A percentile compares a stretch with the other conserved stretches of the same genome.
Evolutionary conservation across 2,329 filamentous ascomycete species (phyloP).

Genomic region (Trichoderma afroharzianum): DNA sequence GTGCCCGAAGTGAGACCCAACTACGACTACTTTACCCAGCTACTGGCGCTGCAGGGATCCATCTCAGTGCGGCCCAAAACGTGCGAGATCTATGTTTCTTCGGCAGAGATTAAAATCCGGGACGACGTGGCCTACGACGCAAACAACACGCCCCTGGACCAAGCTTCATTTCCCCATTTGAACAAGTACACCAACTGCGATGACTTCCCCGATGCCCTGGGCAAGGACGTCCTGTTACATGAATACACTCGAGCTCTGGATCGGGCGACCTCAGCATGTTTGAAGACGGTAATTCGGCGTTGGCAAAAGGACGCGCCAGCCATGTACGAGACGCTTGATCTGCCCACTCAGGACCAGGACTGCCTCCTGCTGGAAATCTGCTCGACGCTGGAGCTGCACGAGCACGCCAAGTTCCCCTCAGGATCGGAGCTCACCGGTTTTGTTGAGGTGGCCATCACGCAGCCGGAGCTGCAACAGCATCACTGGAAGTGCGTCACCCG

Average conservation of each 20-base stretch:
- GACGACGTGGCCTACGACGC: slow-evolving; percentile 45
- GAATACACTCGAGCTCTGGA: slow-evolving; percentile 55
- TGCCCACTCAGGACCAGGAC: slow-evolving; percentile 46
- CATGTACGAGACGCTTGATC: slow-evolving; percentile 50
- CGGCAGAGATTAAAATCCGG: slow-evolving; percentile 48
- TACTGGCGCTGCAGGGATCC: slow-evolving; percentile 51
- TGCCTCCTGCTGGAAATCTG: slow-evolving; percentile 61
- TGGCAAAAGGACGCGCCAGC: slow-evolving; percentile 59
- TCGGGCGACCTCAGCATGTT: slow-evolving; percentile 54
- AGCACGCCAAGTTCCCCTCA: slow-evolving; percentile 53
- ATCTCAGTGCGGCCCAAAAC: slow-evolving; percentile 55
- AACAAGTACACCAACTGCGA: slow-evolving; percentile 52
- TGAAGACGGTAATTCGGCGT: slow-evolving; percentile 49
- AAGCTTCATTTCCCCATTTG: slow-evolving; percentile 53
- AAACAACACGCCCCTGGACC: slow-evolving; percentile 42
- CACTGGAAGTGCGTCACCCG: slow-evolving; percentile 59
- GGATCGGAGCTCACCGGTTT: slow-evolving; percentile 59
- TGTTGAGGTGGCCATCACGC: slow-evolving; percentile 56
- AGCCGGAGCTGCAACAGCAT: slow-evolving; percentile 51
- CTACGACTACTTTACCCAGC: slow-evolving; percentile 58
- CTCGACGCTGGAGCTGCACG: slow-evolving; percentile 56
- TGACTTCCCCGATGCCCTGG: slow-evolving; percentile 47
- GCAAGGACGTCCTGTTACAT: slow-evolving; percentile 53
- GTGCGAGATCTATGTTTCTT: slow-evolving; percentile 58
- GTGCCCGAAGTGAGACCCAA: slow-evolving; percentile 58